Conservation (phyloP, 2,329 filamentous ascomycete species). For the Pseudocercospora macadamiae region DNA sequence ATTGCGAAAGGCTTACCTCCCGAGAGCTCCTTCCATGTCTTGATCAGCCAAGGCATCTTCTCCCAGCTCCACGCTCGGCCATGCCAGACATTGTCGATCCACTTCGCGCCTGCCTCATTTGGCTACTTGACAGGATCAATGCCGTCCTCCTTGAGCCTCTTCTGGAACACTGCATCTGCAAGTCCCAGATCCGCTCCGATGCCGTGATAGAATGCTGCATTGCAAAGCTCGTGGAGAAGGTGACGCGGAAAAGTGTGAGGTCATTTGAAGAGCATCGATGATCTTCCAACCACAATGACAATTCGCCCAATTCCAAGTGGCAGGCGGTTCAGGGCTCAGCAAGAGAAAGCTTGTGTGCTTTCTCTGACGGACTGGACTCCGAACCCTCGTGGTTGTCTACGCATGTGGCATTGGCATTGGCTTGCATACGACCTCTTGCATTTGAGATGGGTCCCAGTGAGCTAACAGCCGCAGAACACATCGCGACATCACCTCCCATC, state of each 20-base stretch:
- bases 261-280: neutral
- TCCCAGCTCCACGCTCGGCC: conserved; percentile 66
- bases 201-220: conserved; percentile 61
- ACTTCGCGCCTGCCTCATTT: conserved; percentile 60
- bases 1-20: conserved; percentile 63
- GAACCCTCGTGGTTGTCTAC: neutral
- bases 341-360: neutral
- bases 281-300: neutral
- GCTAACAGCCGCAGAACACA: no score
- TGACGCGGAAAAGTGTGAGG: neutral
- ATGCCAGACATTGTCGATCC: conserved; percentile 69
- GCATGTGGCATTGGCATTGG: neutral
- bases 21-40: conserved; percentile 58
- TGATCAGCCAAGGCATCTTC: conserved; percentile 67
- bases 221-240: neutral
- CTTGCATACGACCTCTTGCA: no score
- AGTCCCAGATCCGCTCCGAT: conserved; percentile 63
- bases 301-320: neutral
- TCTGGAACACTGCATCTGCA: conserved; percentile 62
- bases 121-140: conserved; percentile 58
- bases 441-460: no score
- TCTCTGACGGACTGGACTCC: neutral
- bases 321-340: neutral
- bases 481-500: no score
- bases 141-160: conserved; percentile 52